These are phyloP conservation scores for Leonotis leonurus DNA, from an alignment of 257 asterid species.

Conservation along the genomic window DNA sequence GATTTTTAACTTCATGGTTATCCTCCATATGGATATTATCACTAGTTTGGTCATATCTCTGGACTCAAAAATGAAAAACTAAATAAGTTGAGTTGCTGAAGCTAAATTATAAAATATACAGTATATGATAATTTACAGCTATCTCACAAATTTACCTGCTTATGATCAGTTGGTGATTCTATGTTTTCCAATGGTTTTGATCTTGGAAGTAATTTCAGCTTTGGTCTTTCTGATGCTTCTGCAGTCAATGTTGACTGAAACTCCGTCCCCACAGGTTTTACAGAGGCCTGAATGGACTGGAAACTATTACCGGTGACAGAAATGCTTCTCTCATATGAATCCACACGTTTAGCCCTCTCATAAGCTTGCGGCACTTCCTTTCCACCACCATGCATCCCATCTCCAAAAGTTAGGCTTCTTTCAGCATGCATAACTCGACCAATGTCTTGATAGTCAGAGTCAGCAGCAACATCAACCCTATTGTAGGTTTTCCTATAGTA, in stretches of 20 bases:
- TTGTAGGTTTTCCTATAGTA: constrained; percentile 26
- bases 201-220: constrained; percentile 82
- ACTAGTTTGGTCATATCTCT: constrained; percentile 46
- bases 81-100: neutral
- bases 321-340: constrained; percentile 34
- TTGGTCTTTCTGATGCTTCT: constrained; percentile 66
- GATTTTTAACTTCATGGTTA: constrained; percentile 30
- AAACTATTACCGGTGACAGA: constrained; percentile 25
- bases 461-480: constrained; percentile 28
- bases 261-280: constrained; percentile 34
- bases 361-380: constrained; percentile 34
- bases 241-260: constrained; percentile 34
- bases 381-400: constrained; percentile 33
- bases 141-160: constrained; percentile 40
- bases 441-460: constrained; percentile 28
- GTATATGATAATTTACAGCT: neutral
- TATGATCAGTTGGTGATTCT: constrained; percentile 35
- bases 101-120: neutral
- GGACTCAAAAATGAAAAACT: constrained; percentile 18
- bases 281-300: constrained; percentile 24
- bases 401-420: constrained; percentile 44
- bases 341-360: constrained; percentile 40
- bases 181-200: constrained; percentile 70
- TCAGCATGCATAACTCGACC: constrained; percentile 35
- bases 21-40: constrained; percentile 28